Evolutionary conservation across 2,329 filamentous ascomycete species (phyloP).

Genomic region (Pestalotiopsis sp.): DNA sequence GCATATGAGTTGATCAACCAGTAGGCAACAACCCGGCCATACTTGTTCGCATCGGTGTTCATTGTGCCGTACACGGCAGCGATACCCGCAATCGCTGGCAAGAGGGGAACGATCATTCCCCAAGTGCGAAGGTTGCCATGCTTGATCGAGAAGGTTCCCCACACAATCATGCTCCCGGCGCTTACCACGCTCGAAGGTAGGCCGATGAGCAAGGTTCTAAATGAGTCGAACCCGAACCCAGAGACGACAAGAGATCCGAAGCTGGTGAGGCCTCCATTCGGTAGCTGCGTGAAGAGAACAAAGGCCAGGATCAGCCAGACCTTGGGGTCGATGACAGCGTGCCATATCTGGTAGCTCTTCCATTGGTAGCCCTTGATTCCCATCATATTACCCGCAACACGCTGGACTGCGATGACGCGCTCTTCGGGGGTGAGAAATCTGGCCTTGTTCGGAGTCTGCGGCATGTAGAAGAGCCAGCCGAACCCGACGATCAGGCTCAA

Average conservation of each 20-base stretch:
- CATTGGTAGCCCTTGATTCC: constrained; percentile 39
- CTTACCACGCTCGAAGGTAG: constrained; percentile 26
- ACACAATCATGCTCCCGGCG: constrained; percentile 27
- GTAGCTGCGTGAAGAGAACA: constrained; percentile 57
- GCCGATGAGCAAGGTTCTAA: constrained; percentile 24
- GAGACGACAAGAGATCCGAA: constrained; percentile 26
- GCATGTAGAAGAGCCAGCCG: constrained; percentile 29
- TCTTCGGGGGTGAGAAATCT: constrained; percentile 25
- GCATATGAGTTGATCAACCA: constrained; percentile 42
- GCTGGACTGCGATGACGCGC: constrained; percentile 28
- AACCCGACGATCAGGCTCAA: constrained; percentile 28
- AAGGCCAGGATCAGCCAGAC: constrained; percentile 60
- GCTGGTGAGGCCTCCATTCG: constrained; percentile 49
- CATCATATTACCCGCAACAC: constrained; percentile 23
- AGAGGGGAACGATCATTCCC: constrained; percentile 29
- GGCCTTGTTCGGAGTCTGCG: constrained; percentile 30
- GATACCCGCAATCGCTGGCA: constrained; percentile 29
- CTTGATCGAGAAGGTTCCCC: constrained; percentile 27
- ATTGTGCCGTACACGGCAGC: constrained; percentile 28
- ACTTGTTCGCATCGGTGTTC: constrained; percentile 40
- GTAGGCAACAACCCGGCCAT: constrained; percentile 59
- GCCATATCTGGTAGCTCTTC: constrained; percentile 49
- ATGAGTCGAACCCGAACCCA: constrained; percentile 26
- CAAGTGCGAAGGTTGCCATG: constrained; percentile 27
- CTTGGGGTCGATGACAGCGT: constrained; percentile 53